Percentiles rank a stretch among this genome's conserved stretches.
phyloP scores from a whole-genome alignment of 306 rosid genomes.

The Betula pendula region DNA sequence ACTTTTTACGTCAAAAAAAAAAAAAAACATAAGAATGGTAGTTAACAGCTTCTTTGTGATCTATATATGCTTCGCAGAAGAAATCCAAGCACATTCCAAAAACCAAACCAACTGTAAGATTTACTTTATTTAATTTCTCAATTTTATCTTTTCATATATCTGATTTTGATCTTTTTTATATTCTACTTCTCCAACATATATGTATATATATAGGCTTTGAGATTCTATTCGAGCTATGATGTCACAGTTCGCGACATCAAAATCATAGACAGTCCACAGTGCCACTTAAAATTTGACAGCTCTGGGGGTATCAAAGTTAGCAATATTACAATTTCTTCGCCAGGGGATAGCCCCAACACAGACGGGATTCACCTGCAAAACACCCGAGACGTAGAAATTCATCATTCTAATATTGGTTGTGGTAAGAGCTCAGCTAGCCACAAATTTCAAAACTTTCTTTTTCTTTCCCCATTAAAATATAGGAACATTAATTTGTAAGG shows the following conservation, averaged over 20 bases:
- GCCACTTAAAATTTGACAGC: conserved; percentile 88
- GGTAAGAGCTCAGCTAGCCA: conserved; percentile 43
- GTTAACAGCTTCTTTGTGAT: neutral
- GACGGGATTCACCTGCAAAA: conserved; percentile 96
- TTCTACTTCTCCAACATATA: neutral
- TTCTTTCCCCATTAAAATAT: neutral
- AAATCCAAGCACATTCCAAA: conserved; percentile 44
- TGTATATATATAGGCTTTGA: conserved; percentile 86
- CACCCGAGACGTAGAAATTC: conserved; percentile 77
- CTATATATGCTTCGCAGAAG: conserved; percentile 50
- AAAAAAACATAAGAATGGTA: neutral
- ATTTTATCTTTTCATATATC: neutral
- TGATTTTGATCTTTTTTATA: conserved; percentile 10
- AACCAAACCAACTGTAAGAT: conserved; percentile 79
- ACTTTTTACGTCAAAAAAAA: neutral
- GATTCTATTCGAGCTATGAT: conserved; percentile 70
- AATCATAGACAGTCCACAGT: conserved; percentile 81
- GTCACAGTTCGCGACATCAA: conserved; percentile 60
- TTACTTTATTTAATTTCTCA: neutral
- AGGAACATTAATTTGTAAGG: neutral
- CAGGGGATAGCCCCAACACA: conserved; percentile 81
- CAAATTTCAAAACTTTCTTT: neutral
- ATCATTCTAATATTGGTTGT: conserved; percentile 62
- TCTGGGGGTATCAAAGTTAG: conserved; percentile 58
- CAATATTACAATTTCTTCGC: conserved; percentile 77